These are phyloP conservation scores for Trifolium subterraneum DNA, from an alignment of 306 rosid species.

Conservation along the genomic window DNA sequence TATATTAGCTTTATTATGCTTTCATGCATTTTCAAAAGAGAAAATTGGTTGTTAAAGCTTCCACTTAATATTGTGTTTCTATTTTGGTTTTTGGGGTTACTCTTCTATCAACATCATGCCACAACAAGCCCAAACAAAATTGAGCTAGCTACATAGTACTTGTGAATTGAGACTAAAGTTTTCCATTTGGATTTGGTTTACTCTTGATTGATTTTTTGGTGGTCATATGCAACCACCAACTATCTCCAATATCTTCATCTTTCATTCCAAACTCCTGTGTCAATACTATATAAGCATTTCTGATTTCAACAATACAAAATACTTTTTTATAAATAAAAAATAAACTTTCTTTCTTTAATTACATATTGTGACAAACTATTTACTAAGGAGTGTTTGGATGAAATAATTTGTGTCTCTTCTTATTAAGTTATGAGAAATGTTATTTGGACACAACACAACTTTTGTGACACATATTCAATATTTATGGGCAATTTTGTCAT, in stretches of 20 bases:
- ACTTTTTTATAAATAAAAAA: no score
- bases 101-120: neutral
- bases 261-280: neutral
- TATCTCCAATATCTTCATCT: neutral
- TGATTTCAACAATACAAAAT: no score
- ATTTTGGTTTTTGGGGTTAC: neutral
- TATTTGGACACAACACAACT: no score
- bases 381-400: no score
- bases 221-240: neutral
- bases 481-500: no score
- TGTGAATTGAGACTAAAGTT: neutral
- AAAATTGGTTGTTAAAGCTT: neutral
- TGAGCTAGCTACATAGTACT: neutral
- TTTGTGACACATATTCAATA: no score
- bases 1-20: conserved; percentile 3
- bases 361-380: no score
- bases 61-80: neutral
- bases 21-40: neutral
- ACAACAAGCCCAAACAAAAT: neutral
- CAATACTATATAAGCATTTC: neutral
- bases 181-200: neutral
- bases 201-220: neutral
- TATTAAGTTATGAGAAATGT: no score
- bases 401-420: no score
- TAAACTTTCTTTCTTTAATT: no score